phyloP scores from a whole-genome alignment of 2,329 filamentous ascomycete species.

The Aspergillus floridensis region DNA sequence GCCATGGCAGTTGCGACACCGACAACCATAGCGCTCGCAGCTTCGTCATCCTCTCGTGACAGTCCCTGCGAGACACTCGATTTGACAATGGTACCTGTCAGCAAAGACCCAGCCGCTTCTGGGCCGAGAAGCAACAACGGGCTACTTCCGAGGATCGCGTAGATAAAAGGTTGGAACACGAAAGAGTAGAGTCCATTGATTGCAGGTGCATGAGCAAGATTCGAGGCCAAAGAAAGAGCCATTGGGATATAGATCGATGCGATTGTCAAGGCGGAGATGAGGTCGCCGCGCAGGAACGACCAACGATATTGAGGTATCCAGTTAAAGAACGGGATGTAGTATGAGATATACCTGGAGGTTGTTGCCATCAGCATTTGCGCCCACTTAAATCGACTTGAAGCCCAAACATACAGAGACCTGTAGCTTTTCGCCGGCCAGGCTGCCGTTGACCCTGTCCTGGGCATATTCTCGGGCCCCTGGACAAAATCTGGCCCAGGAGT shows the following conservation, averaged over 20 bases:
- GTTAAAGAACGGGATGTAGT: conserved; percentile 87
- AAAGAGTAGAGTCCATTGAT: conserved; percentile 95
- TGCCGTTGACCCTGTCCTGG: conserved; percentile 69
- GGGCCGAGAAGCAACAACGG: conserved; percentile 93
- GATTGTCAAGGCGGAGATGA: conserved; percentile 87
- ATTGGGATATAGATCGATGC: conserved; percentile 98
- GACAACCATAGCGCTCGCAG: conserved; percentile 75
- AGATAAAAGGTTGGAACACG: conserved; percentile 86
- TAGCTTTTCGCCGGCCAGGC: conserved; percentile 71
- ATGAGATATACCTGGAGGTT: conserved; percentile 71
- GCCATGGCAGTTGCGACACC: conserved; percentile 86
- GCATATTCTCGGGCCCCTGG: conserved; percentile 63
- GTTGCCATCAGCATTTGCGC: conserved; percentile 8
- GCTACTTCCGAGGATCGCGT: conserved; percentile 86
- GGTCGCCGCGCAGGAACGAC: conserved; percentile 78
- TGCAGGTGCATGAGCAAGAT: conserved; percentile 86
- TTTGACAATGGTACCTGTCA: conserved; percentile 84
- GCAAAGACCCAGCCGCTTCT: conserved; percentile 86
- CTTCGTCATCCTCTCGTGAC: conserved; percentile 63
- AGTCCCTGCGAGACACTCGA: conserved; percentile 68
- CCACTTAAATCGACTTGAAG: neutral
- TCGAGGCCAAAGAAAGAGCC: conserved; percentile 88
- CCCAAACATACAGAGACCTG: conserved; percentile 64
- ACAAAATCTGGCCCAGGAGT: conserved; percentile 38
- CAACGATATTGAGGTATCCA: conserved; percentile 87